Evolutionary conservation across 1,284 basidiomycete genomes (phyloP), one percentile per base, ranked within the genome.

Genomic region (Termitomyces sp.): DNA sequence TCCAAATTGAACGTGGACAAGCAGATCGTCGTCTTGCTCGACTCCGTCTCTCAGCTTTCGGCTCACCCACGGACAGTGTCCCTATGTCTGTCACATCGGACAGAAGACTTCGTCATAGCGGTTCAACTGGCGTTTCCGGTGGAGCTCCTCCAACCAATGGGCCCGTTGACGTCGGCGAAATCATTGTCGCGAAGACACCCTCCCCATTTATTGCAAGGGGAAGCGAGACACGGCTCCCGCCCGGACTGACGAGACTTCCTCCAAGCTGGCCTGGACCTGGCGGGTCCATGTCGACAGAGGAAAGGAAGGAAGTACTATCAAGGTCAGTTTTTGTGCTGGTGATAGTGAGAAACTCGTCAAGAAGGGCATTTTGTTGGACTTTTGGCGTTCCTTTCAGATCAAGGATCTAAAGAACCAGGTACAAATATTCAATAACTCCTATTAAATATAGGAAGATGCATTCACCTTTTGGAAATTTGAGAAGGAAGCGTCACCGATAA

Each of bases 391-490:
- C 96, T 68, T 97, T 98, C 54, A 99, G 82, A 68, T 99, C 96
- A 26, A 99, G 81, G 54, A 96, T 90, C 92, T 94, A 39, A n/a
- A 46, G n/a, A 28, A 38, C n/a, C n/a, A n/a, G n/a, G n/a, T n/a
- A n/a, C 34, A 17, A n/a, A 28, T 28, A 17, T 12, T 26, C 7
- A 28, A 19, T n/a, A 2, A 17, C n/a, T 7, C 1, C 12, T 24
- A 28, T 26, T 8, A 2, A 15, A 43, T 17, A 26, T 6, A 13
- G 40, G 26, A 10, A 13, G 41, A n/a, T 15, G 21, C 39, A 26
- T 73, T 4, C 38, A 91, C 92, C 82, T 99, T 99, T 77, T 99
- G 97, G 74, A 98, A 98, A 70, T 98, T 97, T 26, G 88, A 89
- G 70, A 94, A 94, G 0, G 92, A 94, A 13, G 88, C 86, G 71